These are phyloP conservation scores for Geosmithia morbida DNA, from an alignment of 2,329 filamentous ascomycete genomes.

Conservation along the genomic window DNA sequence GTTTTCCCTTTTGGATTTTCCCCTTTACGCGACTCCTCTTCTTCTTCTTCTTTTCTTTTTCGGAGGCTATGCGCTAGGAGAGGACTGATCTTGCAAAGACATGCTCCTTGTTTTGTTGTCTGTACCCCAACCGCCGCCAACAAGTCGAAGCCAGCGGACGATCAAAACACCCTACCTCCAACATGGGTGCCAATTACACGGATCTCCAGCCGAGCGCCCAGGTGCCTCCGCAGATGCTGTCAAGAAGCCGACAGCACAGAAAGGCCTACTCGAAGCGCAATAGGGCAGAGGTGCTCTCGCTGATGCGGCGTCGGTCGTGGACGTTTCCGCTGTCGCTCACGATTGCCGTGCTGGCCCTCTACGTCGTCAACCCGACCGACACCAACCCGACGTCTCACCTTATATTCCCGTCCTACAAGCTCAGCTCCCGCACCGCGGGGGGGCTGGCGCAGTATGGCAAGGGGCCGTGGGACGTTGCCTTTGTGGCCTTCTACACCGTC, in stretches of 20 bases:
- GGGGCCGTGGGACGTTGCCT: constrained; percentile 68
- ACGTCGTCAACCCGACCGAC: constrained; percentile 60
- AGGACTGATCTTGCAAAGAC: no score
- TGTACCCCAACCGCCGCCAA: no score
- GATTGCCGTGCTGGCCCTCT: constrained; percentile 47
- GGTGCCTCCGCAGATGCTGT: background rate
- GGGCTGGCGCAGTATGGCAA: constrained; percentile 66
- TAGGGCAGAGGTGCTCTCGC: background rate
- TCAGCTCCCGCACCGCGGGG: constrained; percentile 21
- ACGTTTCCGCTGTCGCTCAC: constrained; percentile 52
- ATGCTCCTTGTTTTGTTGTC: no score
- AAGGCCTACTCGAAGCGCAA: background rate
- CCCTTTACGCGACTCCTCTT: no score
- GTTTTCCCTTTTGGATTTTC: no score
- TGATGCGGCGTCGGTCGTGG: background rate
- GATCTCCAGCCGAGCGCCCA: background rate
- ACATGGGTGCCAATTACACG: background rate
- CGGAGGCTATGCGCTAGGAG: no score
- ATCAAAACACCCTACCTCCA: background rate
- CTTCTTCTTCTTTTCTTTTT: no score
- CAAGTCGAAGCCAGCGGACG: background rate
- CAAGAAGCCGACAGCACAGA: background rate
- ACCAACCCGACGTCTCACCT: constrained; percentile 69
- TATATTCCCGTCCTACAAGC: constrained; percentile 80
- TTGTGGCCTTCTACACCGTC: constrained; percentile 79